Conservation (phyloP, 306 rosid species). For the Ceratonia siliqua region DNA sequence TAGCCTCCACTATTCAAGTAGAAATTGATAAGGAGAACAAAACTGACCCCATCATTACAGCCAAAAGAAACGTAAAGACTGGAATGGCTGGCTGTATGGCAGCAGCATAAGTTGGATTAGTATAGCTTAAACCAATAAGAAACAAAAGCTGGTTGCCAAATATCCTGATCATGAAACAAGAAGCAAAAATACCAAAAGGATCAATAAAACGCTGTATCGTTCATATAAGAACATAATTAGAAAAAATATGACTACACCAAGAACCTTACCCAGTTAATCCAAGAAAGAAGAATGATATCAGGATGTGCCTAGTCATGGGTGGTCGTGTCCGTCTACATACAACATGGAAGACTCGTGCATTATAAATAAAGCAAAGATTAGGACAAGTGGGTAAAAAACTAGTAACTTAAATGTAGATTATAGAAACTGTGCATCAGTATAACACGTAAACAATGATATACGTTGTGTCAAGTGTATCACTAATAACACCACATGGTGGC, state of each 20-base stretch:
- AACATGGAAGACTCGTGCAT: too few species aligned
- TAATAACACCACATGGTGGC: not conserved
- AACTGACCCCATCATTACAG: constrained; percentile 92
- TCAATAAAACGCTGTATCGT: constrained; percentile 23
- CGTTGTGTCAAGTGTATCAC: not conserved
- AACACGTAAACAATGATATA: not conserved
- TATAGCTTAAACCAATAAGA: constrained; percentile 96
- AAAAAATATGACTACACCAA: not conserved
- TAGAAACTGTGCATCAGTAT: not conserved
- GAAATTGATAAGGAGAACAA: constrained; percentile 32
- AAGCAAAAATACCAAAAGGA: constrained; percentile 30
- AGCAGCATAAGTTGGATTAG: constrained; percentile 96
- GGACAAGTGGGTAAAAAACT: too few species aligned
- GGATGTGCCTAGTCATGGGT: constrained; percentile 64
- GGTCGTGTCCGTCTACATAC: constrained; percentile 69
- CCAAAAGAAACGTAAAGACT: constrained; percentile 86
- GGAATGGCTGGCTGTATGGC: constrained; percentile 95
- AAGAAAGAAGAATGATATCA: constrained; percentile 76
- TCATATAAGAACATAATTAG: constrained; percentile 1
- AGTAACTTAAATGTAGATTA: too few species aligned
- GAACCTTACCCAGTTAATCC: constrained; percentile 88
- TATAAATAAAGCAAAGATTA: too few species aligned
- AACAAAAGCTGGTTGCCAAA: constrained; percentile 97
- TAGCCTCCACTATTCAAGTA: not conserved
- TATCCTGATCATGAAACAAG: constrained; percentile 57